phyloP scores from a whole-genome alignment of 2,329 filamentous ascomycete genomes.

The Trichophyton rubrum region DNA sequence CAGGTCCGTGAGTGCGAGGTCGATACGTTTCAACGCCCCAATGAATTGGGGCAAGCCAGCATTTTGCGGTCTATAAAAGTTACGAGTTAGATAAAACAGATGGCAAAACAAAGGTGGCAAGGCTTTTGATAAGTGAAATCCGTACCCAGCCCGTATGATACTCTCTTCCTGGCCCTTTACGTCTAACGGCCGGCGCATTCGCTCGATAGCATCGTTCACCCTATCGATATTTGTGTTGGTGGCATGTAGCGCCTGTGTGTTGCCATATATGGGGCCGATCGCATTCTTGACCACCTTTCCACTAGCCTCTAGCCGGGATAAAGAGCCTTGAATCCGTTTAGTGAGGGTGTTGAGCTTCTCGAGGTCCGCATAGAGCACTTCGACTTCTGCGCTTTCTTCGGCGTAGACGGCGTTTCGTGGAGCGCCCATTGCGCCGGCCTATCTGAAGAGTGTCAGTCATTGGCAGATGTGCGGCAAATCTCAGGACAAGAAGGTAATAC shows the following conservation, averaged over 20 bases:
- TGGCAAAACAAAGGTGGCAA: background rate
- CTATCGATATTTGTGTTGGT: conserved; percentile 80
- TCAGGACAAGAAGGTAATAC: background rate
- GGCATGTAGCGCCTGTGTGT: conserved; percentile 80
- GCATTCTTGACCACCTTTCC: conserved; percentile 86
- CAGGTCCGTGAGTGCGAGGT: conserved; percentile 71
- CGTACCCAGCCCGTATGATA: conserved; percentile 68
- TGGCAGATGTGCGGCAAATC: no score
- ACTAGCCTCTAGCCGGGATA: conserved; percentile 70
- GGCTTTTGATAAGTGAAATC: background rate
- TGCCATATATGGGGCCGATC: conserved; percentile 81
- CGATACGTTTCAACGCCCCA: conserved; percentile 76
- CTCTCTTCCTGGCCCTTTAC: conserved; percentile 84
- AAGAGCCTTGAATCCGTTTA: conserved; percentile 85
- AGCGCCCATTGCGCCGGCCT: conserved; percentile 37
- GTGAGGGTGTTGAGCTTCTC: conserved; percentile 89
- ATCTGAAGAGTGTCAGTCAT: background rate
- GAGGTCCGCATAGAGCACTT: conserved; percentile 56
- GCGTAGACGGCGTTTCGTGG: conserved; percentile 46
- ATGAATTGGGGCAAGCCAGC: conserved; percentile 75
- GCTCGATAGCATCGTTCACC: conserved; percentile 75
- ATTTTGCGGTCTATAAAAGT: conserved; percentile 52
- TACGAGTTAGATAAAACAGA: background rate
- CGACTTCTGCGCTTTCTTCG: conserved; percentile 56
- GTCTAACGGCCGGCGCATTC: conserved; percentile 78